Conservation (phyloP, 1,284 basidiomycete species). For the Vanrija humicola region DNA sequence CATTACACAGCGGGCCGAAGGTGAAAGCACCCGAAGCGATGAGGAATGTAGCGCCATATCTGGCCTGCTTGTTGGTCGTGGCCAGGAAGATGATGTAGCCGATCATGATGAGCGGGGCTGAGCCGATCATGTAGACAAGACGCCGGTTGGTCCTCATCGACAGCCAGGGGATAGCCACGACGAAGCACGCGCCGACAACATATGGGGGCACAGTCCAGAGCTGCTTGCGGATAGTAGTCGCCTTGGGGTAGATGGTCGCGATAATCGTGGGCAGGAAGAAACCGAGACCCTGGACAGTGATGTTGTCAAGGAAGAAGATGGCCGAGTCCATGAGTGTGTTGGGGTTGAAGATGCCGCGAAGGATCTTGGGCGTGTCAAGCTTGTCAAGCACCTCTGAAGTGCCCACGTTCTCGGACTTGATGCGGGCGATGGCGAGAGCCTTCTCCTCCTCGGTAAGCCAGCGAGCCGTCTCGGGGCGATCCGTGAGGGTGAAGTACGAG, state of each 20-base stretch:
- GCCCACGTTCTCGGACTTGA: constrained; percentile 47
- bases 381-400: constrained; percentile 33
- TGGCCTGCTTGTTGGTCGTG: neutral
- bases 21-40: constrained; percentile 10
- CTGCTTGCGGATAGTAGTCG: constrained; percentile 38
- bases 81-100: constrained; percentile 39
- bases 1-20: constrained; percentile 12
- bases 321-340: constrained; percentile 27
- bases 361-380: constrained; percentile 22
- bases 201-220: constrained; percentile 46
- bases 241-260: constrained; percentile 36
- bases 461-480: constrained; percentile 31
- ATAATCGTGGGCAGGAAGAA: constrained; percentile 45
- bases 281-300: constrained; percentile 39
- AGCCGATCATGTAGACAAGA: constrained; percentile 29
- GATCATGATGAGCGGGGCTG: constrained; percentile 34
- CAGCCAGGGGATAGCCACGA: constrained; percentile 28
- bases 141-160: constrained; percentile 38
- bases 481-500: constrained; percentile 33
- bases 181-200: constrained; percentile 34
- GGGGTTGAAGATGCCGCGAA: constrained; percentile 25
- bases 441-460: constrained; percentile 26
- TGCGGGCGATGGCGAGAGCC: constrained; percentile 22
- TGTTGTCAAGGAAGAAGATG: constrained; percentile 49
- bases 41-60: constrained; percentile 18